Evolutionary conservation across 2,329 filamentous ascomycete genomes (phyloP).

Genomic region (Knufia petricola): DNA sequence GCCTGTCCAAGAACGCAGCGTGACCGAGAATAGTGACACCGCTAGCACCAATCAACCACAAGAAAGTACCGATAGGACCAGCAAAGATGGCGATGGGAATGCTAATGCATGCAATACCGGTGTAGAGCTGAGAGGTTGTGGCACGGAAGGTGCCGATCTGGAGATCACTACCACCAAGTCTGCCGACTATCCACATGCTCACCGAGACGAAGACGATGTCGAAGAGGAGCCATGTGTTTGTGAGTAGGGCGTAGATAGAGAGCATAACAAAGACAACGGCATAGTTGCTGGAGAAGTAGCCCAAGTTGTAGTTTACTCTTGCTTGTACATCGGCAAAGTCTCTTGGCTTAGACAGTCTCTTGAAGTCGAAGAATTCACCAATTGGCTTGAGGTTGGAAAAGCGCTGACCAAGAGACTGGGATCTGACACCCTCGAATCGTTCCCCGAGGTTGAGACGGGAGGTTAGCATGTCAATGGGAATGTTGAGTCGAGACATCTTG

Average conservation of each 20-base stretch:
- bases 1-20: slow-evolving; percentile 92
- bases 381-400: slow-evolving; percentile 89
- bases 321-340: slow-evolving; percentile 87
- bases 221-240: slow-evolving; percentile 77
- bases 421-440: slow-evolving; percentile 73
- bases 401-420: slow-evolving; percentile 65
- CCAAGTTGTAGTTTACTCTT: slow-evolving; percentile 91
- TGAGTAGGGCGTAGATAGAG: slow-evolving; percentile 87
- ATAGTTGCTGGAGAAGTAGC: slow-evolving; percentile 98
- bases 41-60: slow-evolving; percentile 94
- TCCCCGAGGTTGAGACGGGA: slow-evolving; percentile 79
- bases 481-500: slow-evolving; percentile 75
- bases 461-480: slow-evolving; percentile 83
- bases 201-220: slow-evolving; percentile 80
- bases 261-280: slow-evolving; percentile 88
- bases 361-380: slow-evolving; percentile 90
- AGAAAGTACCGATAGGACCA: slow-evolving; percentile 70
- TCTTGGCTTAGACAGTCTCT: slow-evolving; percentile 85
- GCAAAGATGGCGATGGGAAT: slow-evolving; percentile 78
- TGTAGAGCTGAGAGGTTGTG: slow-evolving; percentile 90
- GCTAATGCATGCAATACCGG: slow-evolving; percentile 68
- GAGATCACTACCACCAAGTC: slow-evolving; percentile 78
- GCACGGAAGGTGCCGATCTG: slow-evolving; percentile 74
- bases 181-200: slow-evolving; percentile 86
- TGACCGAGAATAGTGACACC: slow-evolving; percentile 92